Evolutionary conservation across 2,329 filamentous ascomycete species (phyloP), one percentile per base, ranked within the genome.

Genomic region (Pseudogymnoascus verrucosus): DNA sequence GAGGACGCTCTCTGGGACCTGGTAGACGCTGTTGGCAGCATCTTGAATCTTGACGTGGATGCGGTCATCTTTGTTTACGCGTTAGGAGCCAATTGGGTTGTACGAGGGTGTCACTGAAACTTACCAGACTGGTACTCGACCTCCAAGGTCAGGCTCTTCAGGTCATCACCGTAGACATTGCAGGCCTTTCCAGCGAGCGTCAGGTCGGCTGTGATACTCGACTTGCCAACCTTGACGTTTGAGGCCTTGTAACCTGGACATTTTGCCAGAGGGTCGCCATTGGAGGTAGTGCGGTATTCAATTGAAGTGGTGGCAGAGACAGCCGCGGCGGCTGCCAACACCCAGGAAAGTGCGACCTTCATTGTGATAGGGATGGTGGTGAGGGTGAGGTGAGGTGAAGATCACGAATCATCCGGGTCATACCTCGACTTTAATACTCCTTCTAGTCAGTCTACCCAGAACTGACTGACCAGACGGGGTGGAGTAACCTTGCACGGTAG

Each of bases 1-100:
- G 2, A 88, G 69, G 21, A 87, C 80, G 5, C 78, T 78, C 31
- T 82, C 78, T 11, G 86, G 85, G 10, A 89, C 82, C 70, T 88
- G 84, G 69, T 87, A 89, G 36, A 84, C 84, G 40, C 82, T 76
- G 61, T 84, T 78, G 21, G 77, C 79, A 11, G 79, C 76, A 72
- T 88, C 86, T 65, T 83, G 81, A 62, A 89, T 87, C 68, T 85
- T 79, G 67, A 89, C 82, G 72, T 88, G 86, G 12, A 89, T 80
- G 26, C 86, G 83, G 37, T 80, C 75, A 66, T 81, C 83, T 85
- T 63, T 34, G 10, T 57, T 57, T 57, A 36, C 51, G 51, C 51
- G 28, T 57, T 21, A 57, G 51, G 8, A 59, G 28, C 26, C 28
- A 62, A 47, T 54, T 36, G 61, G 42, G 3, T 47, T 60, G 37